Evolutionary conservation across 2,329 filamentous ascomycete genomes (phyloP), one percentile per base, ranked within the genome.

Genomic region (Trichoderma pleuroti): DNA sequence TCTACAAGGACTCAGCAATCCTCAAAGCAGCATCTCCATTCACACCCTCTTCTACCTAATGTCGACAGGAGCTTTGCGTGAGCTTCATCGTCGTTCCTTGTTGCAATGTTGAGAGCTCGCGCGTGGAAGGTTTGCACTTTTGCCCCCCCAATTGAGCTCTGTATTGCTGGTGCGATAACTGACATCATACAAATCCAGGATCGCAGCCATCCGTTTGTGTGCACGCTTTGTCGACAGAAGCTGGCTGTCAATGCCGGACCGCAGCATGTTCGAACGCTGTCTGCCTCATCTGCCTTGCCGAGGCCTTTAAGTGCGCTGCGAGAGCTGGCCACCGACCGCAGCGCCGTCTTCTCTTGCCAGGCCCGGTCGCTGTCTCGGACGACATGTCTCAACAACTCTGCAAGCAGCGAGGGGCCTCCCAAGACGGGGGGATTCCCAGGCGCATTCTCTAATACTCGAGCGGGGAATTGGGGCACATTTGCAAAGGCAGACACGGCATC

Each of bases 81-180:
- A 32, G 64, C 66, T 71, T 60, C 21, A 32, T 59, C 18, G 56
- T 26, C 46, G 21, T 46, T 65, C 66, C 62, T 71, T 70, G 72
- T 74, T 75, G 79, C 74, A 73, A 85, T 85, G 83, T 81, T 85
- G 72, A 82, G 82, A 78, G 79, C 80, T 74, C 80, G 80, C 73
- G 72, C 78, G 75, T 81, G 79, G 76, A 80, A 80, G 80, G 84
- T 84, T 73, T 72, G 78, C 71, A 11, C 32, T 56, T 63, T 54
- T 39, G 64, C 56, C 46, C 16, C 16, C 21, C 61, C 56, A 34
- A 67, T 52, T 59, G 39, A 70, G 49, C 57, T 68, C 30, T 21
- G 14, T 36, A 24, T 34, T 36, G 42, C 36, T 26, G 5, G 10
- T 18, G 39, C 34, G 11, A 46, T 68, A 69, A 73, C 68, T 65